A percentile compares a stretch with the other conserved stretches of the same genome.
phyloP scores from a whole-genome alignment of 495 filamentous ascomycete genomes.

The Elasticomyces elasticus region DNA sequence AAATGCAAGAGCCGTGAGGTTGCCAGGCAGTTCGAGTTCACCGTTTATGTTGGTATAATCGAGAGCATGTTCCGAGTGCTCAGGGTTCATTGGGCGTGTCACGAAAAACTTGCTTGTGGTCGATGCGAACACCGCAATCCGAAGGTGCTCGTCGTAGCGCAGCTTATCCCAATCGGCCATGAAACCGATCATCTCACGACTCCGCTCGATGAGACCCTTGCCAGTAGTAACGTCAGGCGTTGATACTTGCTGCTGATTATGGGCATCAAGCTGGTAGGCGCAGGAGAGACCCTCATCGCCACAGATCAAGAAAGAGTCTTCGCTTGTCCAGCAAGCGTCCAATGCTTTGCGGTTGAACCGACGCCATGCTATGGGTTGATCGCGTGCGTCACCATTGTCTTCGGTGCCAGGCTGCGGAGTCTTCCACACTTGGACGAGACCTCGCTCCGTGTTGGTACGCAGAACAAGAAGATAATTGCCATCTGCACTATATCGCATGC shows the following conservation, averaged over 20 bases:
- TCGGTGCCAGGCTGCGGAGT: slow-evolving; percentile 1
- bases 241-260: background rate
- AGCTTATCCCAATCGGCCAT: slow-evolving; percentile 20
- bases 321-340: slow-evolving; percentile 24
- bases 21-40: background rate
- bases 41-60: background rate
- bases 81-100: background rate
- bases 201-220: background rate
- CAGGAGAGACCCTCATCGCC: slow-evolving; percentile 18
- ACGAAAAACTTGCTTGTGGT: slow-evolving; percentile 12
- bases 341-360: slow-evolving; percentile 15
- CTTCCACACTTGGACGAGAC: slow-evolving; percentile 10
- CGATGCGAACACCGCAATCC: slow-evolving; percentile 20
- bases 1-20: slow-evolving; percentile 12
- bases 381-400: slow-evolving; percentile 15
- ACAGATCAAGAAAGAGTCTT: slow-evolving; percentile 22
- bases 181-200: background rate
- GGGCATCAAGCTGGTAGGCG: slow-evolving; percentile 11
- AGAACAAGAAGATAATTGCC: slow-evolving; percentile 10
- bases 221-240: background rate
- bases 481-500: slow-evolving; percentile 7
- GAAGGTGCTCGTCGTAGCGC: slow-evolving; percentile 18
- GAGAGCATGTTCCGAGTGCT: background rate
- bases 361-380: slow-evolving; percentile 18
- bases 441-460: slow-evolving; percentile 8